Percentiles rank a stretch among this genome's conserved stretches.
Conservation (phyloP, 305 asterid species). For the Solanum hybrid region DNA sequence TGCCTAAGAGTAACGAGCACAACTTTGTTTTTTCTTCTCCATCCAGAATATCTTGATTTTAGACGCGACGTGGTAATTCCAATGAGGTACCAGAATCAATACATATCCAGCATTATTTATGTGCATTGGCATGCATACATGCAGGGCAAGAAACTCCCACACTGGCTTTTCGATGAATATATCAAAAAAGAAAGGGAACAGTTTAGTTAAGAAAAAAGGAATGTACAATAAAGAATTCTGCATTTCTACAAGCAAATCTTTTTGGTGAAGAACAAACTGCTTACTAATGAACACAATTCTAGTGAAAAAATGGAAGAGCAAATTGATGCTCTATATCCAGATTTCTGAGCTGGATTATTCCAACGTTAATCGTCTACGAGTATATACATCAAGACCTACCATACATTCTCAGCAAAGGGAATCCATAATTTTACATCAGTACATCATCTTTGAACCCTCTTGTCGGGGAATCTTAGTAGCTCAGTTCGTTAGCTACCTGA, state of each 20-base stretch:
- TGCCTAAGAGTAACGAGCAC: not conserved
- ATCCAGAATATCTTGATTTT: not conserved
- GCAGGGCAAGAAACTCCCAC: not conserved
- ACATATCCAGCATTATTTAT: not conserved
- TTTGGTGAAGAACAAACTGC: not conserved
- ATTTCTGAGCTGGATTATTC: not conserved
- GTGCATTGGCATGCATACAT: not conserved
- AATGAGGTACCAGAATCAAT: not conserved
- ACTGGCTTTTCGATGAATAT: not conserved
- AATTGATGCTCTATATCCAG: not conserved
- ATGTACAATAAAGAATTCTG: not conserved
- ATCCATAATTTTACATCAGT: not conserved
- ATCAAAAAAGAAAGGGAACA: not conserved
- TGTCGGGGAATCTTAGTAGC: not conserved
- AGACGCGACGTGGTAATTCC: not conserved
- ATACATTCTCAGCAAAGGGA: not conserved
- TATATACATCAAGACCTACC: constrained; percentile 27
- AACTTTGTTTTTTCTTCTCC: not conserved
- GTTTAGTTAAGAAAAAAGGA: not conserved
- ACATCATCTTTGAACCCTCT: not conserved
- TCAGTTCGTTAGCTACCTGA: not conserved
- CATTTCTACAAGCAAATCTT: not conserved
- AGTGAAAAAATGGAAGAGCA: not conserved
- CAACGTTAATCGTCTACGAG: not conserved
- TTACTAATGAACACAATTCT: not conserved